A percentile compares a stretch with the other conserved stretches of the same genome.
These are phyloP conservation scores for Pestalotiopsis fici DNA, from an alignment of 2,329 filamentous ascomycete species.

Conservation along the genomic window DNA sequence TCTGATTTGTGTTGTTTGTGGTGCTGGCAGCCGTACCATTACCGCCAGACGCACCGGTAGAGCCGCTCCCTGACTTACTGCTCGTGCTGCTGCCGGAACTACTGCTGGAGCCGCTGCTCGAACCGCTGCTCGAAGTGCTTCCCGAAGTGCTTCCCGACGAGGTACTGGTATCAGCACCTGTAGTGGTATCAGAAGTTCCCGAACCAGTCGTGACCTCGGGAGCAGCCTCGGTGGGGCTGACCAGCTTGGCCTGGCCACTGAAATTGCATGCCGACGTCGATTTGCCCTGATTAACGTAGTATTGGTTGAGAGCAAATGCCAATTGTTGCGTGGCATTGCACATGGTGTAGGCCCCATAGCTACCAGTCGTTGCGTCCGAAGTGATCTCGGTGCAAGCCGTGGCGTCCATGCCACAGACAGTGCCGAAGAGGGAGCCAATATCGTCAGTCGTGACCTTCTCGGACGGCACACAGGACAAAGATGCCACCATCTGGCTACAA, in stretches of 20 bases:
- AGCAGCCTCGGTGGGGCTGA: conserved; percentile 19
- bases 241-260: conserved; percentile 50
- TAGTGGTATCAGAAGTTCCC: background rate
- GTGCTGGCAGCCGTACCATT: background rate
- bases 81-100: conserved; percentile 1
- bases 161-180: background rate
- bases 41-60: background rate
- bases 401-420: conserved; percentile 38
- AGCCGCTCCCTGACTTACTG: background rate
- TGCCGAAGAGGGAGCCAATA: conserved; percentile 43
- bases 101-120: conserved; percentile 14
- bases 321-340: conserved; percentile 58
- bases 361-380: conserved; percentile 50
- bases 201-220: conserved; percentile 1
- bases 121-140: conserved; percentile 5
- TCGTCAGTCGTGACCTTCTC: conserved; percentile 48
- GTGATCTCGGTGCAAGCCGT: conserved; percentile 53
- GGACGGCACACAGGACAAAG: conserved; percentile 61
- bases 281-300: conserved; percentile 48
- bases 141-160: background rate
- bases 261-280: conserved; percentile 54
- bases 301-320: conserved; percentile 57
- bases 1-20: background rate
- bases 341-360: conserved; percentile 62
- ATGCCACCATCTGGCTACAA: conserved; percentile 69